These are phyloP conservation scores for Beauveria caledonica DNA, from an alignment of 2,329 filamentous ascomycete genomes.

Conservation along the genomic window DNA sequence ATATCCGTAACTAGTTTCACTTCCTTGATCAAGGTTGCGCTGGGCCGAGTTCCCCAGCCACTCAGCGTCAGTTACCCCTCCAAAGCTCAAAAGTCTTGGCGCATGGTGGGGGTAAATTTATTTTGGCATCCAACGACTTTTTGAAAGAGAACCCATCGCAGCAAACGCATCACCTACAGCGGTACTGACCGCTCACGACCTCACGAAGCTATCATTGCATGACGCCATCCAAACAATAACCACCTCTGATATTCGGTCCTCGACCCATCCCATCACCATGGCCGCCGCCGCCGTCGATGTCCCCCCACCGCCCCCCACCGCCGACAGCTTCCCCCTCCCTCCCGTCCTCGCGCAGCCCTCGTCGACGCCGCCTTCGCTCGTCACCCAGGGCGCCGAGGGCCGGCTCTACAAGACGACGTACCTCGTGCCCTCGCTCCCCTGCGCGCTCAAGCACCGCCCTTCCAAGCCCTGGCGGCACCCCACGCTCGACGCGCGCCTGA, in stretches of 20 bases:
- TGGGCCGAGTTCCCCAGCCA: not conserved
- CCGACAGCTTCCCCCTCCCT: conserved; percentile 45
- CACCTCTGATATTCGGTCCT: no score
- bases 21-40: no score
- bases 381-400: conserved; percentile 92
- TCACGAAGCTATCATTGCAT: not conserved
- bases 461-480: conserved; percentile 89
- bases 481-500: conserved; percentile 77
- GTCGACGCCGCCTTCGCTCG: conserved; percentile 54
- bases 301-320: not conserved
- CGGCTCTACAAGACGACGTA: conserved; percentile 84
- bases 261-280: not conserved
- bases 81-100: not conserved
- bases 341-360: conserved; percentile 55
- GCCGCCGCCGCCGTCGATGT: not conserved
- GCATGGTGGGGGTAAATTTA: not conserved
- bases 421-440: conserved; percentile 57
- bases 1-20: no score
- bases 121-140: not conserved
- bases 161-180: not conserved
- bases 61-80: not conserved
- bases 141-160: not conserved
- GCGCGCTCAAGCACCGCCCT: conserved; percentile 85
- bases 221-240: no score
- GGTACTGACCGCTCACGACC: not conserved